Evolutionary conservation across 2,329 filamentous ascomycete genomes (phyloP).

Genomic region (Colletotrichum ledebouriae): DNA sequence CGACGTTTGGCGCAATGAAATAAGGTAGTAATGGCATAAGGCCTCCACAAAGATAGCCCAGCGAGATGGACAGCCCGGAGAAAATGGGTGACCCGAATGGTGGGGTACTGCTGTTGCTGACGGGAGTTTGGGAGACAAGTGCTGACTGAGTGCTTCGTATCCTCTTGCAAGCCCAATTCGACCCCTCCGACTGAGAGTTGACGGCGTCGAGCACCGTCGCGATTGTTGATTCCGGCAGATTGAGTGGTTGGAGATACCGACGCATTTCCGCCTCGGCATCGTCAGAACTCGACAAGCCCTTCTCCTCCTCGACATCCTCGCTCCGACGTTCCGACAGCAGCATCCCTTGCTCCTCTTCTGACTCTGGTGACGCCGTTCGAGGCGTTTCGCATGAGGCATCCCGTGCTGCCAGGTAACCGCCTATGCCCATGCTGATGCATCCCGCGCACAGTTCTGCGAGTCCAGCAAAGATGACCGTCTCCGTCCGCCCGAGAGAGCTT

Average conservation of each 20-base stretch:
- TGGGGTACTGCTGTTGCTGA: not conserved
- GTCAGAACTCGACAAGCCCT: not conserved
- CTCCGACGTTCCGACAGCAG: slow-evolving; percentile 38
- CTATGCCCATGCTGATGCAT: slow-evolving; percentile 80
- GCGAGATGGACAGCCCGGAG: slow-evolving; percentile 70
- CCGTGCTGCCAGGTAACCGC: slow-evolving; percentile 74
- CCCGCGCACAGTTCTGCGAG: slow-evolving; percentile 79
- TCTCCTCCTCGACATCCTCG: slow-evolving; percentile 14
- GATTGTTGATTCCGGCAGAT: slow-evolving; percentile 45
- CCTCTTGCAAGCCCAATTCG: not conserved
- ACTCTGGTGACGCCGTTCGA: slow-evolving; percentile 31
- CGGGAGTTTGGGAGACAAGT: not conserved
- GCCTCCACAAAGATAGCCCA: slow-evolving; percentile 74
- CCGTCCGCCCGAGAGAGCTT: slow-evolving; percentile 69
- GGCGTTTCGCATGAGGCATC: slow-evolving; percentile 48
- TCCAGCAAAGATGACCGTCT: slow-evolving; percentile 76
- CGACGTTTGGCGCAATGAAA: slow-evolving; percentile 57
- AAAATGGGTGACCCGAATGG: slow-evolving; percentile 54
- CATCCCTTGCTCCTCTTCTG: slow-evolving; percentile 47
- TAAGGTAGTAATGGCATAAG: slow-evolving; percentile 74
- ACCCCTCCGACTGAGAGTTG: slow-evolving; percentile 47
- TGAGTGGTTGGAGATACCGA: slow-evolving; percentile 51
- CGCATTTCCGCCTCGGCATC: slow-evolving; percentile 46
- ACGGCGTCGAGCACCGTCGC: slow-evolving; percentile 47
- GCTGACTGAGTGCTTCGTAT: not conserved